phyloP scores from a whole-genome alignment of 1,284 basidiomycete genomes.

The Ceratobasidium papillatum region DNA sequence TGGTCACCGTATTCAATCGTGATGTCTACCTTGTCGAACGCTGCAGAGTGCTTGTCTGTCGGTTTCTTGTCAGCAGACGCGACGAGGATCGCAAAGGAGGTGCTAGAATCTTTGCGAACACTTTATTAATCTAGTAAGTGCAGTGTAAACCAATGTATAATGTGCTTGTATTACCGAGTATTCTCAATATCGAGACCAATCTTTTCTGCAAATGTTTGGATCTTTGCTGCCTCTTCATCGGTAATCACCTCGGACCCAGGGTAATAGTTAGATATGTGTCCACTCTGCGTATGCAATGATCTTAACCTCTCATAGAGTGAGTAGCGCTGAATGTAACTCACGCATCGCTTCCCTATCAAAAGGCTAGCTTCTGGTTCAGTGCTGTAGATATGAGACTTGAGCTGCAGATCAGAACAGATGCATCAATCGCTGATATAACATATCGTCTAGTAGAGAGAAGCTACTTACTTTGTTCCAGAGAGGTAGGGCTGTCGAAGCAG shows the following conservation, averaged over 20 bases:
- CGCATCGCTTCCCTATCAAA: constrained; percentile 77
- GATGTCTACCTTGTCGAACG: constrained; percentile 57
- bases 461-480: constrained; percentile 69
- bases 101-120: constrained; percentile 65
- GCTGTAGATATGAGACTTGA: constrained; percentile 77
- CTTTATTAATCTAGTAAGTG: constrained; percentile 53
- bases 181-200: constrained; percentile 77
- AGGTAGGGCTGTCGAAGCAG: constrained; percentile 61
- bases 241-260: constrained; percentile 68
- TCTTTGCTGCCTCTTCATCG: constrained; percentile 75
- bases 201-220: constrained; percentile 78
- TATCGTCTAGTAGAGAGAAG: constrained; percentile 2
- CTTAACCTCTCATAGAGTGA: constrained; percentile 9
- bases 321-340: constrained; percentile 7
- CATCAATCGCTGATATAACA: constrained; percentile 32
- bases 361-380: constrained; percentile 68
- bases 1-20: constrained; percentile 77
- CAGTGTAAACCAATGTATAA: background rate
- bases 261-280: constrained; percentile 85
- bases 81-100: constrained; percentile 72
- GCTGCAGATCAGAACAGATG: constrained; percentile 53
- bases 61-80: constrained; percentile 66
- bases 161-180: constrained; percentile 66
- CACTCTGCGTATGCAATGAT: constrained; percentile 52
- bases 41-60: constrained; percentile 13